phyloP scores from a whole-genome alignment of 495 filamentous ascomycete species.

The Hypoxylon fragiforme region DNA sequence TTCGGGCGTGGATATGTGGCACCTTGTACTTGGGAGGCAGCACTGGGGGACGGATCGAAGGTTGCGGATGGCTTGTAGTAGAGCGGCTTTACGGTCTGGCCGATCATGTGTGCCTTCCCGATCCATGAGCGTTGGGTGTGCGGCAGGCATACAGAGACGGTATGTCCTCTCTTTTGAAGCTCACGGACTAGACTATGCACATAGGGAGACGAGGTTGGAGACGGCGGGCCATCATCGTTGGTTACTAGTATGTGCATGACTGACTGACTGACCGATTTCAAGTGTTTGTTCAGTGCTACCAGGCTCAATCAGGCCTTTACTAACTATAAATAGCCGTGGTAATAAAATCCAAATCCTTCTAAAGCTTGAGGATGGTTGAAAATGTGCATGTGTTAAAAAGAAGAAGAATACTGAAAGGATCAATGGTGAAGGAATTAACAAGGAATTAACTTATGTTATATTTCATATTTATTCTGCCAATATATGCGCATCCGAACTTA shows the following conservation, averaged over 20 bases:
- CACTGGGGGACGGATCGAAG: conserved; percentile 48
- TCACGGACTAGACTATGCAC: conserved; percentile 80
- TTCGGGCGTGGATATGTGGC: conserved; percentile 46
- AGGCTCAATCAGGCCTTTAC: conserved; percentile 8
- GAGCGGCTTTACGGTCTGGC: conserved; percentile 79
- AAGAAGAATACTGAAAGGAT: not conserved
- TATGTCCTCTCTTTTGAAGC: conserved; percentile 77
- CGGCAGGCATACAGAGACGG: conserved; percentile 85
- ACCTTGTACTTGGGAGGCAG: conserved; percentile 33
- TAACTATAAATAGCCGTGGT: not conserved
- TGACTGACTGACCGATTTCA: not conserved
- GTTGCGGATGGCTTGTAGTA: conserved; percentile 75
- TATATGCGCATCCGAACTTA: conserved; percentile 1
- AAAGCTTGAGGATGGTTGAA: not conserved
- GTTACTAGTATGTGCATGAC: conserved; percentile 52
- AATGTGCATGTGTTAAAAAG: not conserved
- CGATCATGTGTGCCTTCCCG: conserved; percentile 93
- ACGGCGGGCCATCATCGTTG: conserved; percentile 97
- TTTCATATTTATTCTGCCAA: too few relatives aligned
- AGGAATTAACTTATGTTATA: too few relatives aligned
- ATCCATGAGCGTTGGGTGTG: conserved; percentile 96
- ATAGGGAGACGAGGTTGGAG: conserved; percentile 87
- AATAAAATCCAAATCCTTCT: not conserved
- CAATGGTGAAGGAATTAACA: too few relatives aligned
- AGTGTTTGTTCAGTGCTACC: not conserved